These are phyloP conservation scores for Geotrichum europaeum DNA, from an alignment of 1,139 yeast species.

Conservation along the genomic window DNA sequence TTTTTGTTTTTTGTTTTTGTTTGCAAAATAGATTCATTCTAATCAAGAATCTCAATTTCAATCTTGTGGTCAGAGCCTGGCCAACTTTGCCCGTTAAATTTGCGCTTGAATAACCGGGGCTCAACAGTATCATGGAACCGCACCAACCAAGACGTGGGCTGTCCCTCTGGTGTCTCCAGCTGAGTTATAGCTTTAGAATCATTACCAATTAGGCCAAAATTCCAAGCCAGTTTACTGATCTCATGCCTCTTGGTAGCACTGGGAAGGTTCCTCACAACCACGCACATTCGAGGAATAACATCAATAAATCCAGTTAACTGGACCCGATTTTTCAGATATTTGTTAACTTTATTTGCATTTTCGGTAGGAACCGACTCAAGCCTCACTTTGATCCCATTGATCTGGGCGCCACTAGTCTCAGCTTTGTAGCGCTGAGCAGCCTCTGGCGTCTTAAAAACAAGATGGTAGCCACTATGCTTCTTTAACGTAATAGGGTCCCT, in stretches of 20 bases:
- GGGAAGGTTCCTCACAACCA: slow-evolving; percentile 38
- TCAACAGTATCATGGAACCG: slow-evolving; percentile 44
- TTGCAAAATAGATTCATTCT: slow-evolving; percentile 26
- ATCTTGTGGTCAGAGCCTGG: slow-evolving; percentile 35
- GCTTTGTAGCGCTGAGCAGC: slow-evolving; percentile 45
- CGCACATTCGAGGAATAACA: slow-evolving; percentile 30
- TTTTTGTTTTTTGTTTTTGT: background rate
- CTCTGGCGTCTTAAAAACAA: slow-evolving; percentile 45
- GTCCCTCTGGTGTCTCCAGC: slow-evolving; percentile 27
- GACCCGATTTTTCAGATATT: slow-evolving; percentile 26
- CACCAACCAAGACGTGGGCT: slow-evolving; percentile 39
- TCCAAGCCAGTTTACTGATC: slow-evolving; percentile 38
- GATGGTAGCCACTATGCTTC: slow-evolving; percentile 46
- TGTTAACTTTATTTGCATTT: background rate
- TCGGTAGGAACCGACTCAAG: slow-evolving; percentile 40
- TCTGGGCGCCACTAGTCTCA: slow-evolving; percentile 44
- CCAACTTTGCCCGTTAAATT: slow-evolving; percentile 45
- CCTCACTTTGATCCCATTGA: slow-evolving; percentile 47
- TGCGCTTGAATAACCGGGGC: slow-evolving; percentile 49
- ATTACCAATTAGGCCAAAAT: slow-evolving; percentile 37
- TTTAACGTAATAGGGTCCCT: slow-evolving; percentile 44
- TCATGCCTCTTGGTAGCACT: slow-evolving; percentile 27
- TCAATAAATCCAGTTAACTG: slow-evolving; percentile 28
- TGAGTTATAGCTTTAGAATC: slow-evolving; percentile 33
- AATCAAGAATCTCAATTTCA: slow-evolving; percentile 37